phyloP scores from a whole-genome alignment of 2,329 filamentous ascomycete species.

The Penicillium freii region DNA sequence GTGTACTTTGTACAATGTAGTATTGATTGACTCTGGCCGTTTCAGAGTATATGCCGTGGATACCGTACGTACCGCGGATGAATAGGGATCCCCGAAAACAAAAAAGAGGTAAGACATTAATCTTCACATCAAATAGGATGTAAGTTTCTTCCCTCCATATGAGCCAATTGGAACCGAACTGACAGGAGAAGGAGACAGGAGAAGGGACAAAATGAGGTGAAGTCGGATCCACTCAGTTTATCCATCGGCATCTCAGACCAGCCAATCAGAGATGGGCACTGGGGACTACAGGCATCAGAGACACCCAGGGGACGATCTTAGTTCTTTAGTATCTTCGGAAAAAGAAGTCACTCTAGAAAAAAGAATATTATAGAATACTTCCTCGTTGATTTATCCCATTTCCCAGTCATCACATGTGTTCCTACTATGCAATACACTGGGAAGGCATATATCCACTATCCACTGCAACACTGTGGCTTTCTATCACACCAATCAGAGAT shows the following conservation, averaged over 20 bases:
- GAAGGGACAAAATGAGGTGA: background rate
- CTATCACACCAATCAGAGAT: background rate
- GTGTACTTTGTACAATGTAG: background rate
- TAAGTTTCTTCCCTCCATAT: background rate
- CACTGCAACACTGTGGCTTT: background rate
- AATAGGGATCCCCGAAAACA: background rate
- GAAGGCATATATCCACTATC: background rate
- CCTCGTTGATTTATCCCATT: background rate
- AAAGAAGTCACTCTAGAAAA: background rate
- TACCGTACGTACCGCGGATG: background rate
- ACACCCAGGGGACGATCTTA: no score
- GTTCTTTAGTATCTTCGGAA: background rate
- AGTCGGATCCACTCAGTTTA: background rate
- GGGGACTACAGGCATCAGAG: background rate
- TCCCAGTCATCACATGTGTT: background rate
- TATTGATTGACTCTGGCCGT: background rate
- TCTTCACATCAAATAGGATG: background rate
- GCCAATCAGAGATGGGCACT: background rate
- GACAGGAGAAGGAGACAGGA: background rate
- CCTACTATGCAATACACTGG: no score
- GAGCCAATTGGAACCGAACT: background rate
- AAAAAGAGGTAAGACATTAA: background rate
- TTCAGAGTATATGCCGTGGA: background rate
- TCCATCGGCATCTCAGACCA: slow-evolving; percentile 4
- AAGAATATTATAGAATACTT: background rate